Percentiles rank a stretch among this genome's conserved stretches.
Evolutionary conservation across 257 asterid species (phyloP).

Genomic region (Solanum okadae): DNA sequence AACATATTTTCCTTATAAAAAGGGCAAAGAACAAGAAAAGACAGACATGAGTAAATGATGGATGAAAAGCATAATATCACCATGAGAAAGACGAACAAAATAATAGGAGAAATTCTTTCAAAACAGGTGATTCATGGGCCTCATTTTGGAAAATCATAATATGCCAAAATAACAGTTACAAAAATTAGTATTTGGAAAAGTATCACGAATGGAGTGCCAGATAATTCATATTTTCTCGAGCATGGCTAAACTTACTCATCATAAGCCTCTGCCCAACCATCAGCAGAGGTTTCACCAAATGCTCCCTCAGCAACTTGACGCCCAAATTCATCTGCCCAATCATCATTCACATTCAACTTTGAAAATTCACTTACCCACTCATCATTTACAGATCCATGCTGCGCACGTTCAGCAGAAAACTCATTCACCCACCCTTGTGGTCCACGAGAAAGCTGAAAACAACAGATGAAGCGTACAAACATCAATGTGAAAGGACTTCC

Average conservation of each 20-base stretch:
- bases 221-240: background rate
- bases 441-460: constrained; percentile 63
- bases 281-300: constrained; percentile 67
- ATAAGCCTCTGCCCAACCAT: constrained; percentile 86
- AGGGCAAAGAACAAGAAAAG: background rate
- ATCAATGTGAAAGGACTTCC: background rate
- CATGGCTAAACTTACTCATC: constrained; percentile 63
- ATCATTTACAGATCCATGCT: constrained; percentile 46
- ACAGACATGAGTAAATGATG: background rate
- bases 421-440: constrained; percentile 86
- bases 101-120: background rate
- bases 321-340: constrained; percentile 94
- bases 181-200: background rate
- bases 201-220: background rate
- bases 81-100: background rate
- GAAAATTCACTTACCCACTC: constrained; percentile 95
- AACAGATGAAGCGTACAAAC: background rate
- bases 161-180: background rate
- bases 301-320: constrained; percentile 84
- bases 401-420: constrained; percentile 62
- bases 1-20: background rate
- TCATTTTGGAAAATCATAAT: background rate
- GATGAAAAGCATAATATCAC: background rate
- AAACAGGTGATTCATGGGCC: background rate
- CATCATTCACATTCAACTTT: constrained; percentile 78